phyloP scores from a whole-genome alignment of 768 basidiomycete species.

The Cystobasidium tubakii region DNA sequence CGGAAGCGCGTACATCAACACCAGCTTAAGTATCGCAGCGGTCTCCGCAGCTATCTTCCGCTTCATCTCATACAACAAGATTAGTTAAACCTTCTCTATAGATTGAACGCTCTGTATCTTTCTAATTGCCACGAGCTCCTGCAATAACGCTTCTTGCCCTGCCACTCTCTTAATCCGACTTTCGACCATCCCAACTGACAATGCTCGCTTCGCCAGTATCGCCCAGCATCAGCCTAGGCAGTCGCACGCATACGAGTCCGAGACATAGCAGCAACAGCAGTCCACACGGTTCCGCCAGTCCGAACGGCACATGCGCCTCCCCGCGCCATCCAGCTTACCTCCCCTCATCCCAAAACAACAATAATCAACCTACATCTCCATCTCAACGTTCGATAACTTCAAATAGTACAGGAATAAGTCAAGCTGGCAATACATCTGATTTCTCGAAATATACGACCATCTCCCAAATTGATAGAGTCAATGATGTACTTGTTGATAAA shows the following conservation, averaged over 20 bases:
- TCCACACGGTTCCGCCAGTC: not conserved
- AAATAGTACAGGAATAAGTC: not conserved
- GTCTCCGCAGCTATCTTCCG: no score
- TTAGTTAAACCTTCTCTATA: no score
- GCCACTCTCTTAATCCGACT: no score
- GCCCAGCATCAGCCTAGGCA: not conserved
- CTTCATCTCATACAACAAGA: no score
- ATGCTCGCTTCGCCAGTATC: not conserved
- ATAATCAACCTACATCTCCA: not conserved
- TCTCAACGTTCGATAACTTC: not conserved
- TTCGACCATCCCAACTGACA: not conserved
- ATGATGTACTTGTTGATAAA: constrained; percentile 13
- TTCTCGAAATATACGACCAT: not conserved
- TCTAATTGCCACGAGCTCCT: no score
- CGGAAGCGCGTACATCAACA: no score
- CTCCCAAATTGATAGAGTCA: not conserved
- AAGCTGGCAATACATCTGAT: not conserved
- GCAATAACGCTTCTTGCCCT: no score
- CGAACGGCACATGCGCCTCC: constrained; percentile 7
- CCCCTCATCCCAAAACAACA: not conserved
- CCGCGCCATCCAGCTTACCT: not conserved
- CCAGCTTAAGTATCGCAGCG: no score
- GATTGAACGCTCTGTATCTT: no score
- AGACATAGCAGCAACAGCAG: not conserved
- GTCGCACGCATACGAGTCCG: not conserved